Base-by-base conservation (phyloP, 257 asterid species). In the Solanum pinnatisectum region DNA sequence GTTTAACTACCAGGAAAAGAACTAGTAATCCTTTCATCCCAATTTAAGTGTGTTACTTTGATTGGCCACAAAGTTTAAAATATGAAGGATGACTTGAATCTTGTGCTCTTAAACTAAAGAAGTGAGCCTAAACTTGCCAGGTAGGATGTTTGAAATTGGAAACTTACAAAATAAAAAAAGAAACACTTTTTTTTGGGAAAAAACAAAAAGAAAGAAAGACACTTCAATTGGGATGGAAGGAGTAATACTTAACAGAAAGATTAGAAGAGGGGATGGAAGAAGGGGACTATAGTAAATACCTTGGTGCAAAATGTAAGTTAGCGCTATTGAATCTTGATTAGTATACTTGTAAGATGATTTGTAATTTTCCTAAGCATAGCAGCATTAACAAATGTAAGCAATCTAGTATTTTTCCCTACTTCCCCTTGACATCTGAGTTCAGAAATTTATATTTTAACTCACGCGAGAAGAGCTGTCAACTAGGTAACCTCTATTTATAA, bases 101-200 rank as follows among this genome's bases (percentile, higher is more conserved):
- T 52, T 52, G 63, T 18, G 63, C 1, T 52, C 63, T 52, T 52
- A 6, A 52, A 52, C 63, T 16, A 52, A 52, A 52, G 23, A 52
- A 16, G 63, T 52, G 23, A 0, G 23, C 63, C 63, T 52, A 0
- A 52, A 52, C 63, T 52, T 52, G 10, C 63, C 23, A 52, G 10
- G 63, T 52, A 52, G 23, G 23, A 52, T 52, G 63, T 52, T 52
- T 52, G 63, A 52, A 6, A 52, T 52, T 52, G 23, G 23, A 52
- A 16, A 52, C 63, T 52, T 52, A 52, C 63, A 52, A 52, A 52
- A 52, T 16, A 52, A 6, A 16, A 10, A 52, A 49, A 49, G 52
- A 44, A 16, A 0, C 0, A 15, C 1, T 6, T 1, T 52, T 52
- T 4, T 5, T 2, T 0, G 52, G 56, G 23, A 2, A 52, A 2